These are phyloP conservation scores for Zygosaccharomyces siamensis DNA, from an alignment of 805 yeast genomes.

Conservation along the genomic window DNA sequence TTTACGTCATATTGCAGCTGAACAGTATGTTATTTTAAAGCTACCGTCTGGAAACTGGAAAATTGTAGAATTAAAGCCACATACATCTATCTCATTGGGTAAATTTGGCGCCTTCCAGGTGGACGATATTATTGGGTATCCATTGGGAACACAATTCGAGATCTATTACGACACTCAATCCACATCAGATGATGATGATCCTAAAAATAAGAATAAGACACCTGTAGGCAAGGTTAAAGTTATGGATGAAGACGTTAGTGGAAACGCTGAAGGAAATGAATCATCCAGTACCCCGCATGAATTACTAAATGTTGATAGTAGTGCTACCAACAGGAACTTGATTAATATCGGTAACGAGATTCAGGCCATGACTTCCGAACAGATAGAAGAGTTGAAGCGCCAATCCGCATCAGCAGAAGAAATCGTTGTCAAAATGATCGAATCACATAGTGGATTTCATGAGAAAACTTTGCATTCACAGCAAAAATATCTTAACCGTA, in stretches of 20 bases:
- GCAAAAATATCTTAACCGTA: slow-evolving; percentile 85
- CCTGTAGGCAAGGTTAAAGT: slow-evolving; percentile 28
- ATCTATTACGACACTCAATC: slow-evolving; percentile 44
- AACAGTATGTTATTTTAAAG: slow-evolving; percentile 51
- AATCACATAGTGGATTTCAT: slow-evolving; percentile 79
- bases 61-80: slow-evolving; percentile 60
- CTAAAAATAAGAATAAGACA: slow-evolving; percentile 21
- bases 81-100: slow-evolving; percentile 67
- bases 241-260: slow-evolving; percentile 22
- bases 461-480: slow-evolving; percentile 87
- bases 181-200: slow-evolving; percentile 8
- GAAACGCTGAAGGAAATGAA: slow-evolving; percentile 32
- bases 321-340: slow-evolving; percentile 62
- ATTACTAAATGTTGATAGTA: slow-evolving; percentile 34
- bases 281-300: slow-evolving; percentile 36
- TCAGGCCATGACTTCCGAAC: slow-evolving; percentile 71
- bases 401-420: slow-evolving; percentile 67
- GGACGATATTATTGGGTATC: slow-evolving; percentile 69
- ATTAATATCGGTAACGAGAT: slow-evolving; percentile 62
- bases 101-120: slow-evolving; percentile 86
- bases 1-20: slow-evolving; percentile 24
- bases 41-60: slow-evolving; percentile 80
- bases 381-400: slow-evolving; percentile 77
- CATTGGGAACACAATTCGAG: slow-evolving; percentile 88
- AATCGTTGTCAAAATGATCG: slow-evolving; percentile 76